phyloP scores from a whole-genome alignment of 352 stramenopile species.

The Pilasporangium apinafurcum region DNA sequence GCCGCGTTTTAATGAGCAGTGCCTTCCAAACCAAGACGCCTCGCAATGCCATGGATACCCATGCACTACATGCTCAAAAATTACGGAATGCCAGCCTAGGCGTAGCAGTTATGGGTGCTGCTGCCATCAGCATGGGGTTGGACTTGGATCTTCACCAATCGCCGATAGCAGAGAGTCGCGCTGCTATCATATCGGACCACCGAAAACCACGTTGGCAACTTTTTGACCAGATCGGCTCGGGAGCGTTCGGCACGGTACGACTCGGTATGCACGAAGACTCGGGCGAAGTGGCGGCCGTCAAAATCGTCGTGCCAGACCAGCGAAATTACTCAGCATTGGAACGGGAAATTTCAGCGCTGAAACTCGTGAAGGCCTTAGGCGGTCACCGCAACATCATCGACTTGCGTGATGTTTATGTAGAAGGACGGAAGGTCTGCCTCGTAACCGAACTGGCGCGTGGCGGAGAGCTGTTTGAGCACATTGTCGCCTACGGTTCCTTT shows the following conservation, averaged over 20 bases:
- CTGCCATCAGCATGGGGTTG: conserved; percentile 35
- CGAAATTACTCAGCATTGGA: conserved; percentile 49
- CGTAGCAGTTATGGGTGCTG: conserved; percentile 38
- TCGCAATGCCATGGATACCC: no score
- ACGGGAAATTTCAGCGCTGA: conserved; percentile 63
- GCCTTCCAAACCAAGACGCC: no score
- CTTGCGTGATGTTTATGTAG: conserved; percentile 77
- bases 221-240: conserved; percentile 64
- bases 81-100: no score
- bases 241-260: conserved; percentile 64
- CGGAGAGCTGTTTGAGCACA: conserved; percentile 88
- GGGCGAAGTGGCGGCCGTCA: conserved; percentile 65
- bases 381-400: conserved; percentile 85
- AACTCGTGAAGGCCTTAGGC: conserved; percentile 65
- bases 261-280: conserved; percentile 63
- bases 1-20: no score
- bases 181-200: conserved; percentile 20
- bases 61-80: no score
- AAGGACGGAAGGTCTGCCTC: conserved; percentile 72
- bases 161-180: conserved; percentile 30
- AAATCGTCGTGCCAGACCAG: conserved; percentile 48
- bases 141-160: conserved; percentile 22
- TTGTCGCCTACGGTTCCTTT: conserved; percentile 67
- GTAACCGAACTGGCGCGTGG: conserved; percentile 85
- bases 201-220: conserved; percentile 33